Percentiles rank a stretch among this genome's conserved stretches.
Evolutionary conservation across 2,329 filamentous ascomycete genomes (phyloP).

Genomic region (Exophiala aquamarina): DNA sequence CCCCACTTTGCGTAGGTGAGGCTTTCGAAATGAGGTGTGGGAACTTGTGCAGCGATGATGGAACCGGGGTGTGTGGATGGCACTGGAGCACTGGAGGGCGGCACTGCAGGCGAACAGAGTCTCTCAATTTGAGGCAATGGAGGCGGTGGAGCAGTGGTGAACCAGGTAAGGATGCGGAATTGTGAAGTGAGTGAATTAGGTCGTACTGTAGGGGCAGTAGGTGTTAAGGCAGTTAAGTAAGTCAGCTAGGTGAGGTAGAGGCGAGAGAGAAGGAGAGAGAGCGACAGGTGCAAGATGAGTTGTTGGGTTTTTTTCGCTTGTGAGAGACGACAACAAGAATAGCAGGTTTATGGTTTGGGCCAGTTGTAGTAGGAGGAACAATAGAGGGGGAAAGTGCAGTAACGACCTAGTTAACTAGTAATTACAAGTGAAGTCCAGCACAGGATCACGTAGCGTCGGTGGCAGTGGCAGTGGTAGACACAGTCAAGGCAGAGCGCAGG

Average conservation of each 20-base stretch:
- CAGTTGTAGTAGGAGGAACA: background rate
- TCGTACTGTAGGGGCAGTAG: background rate
- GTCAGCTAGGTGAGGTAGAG: constrained; percentile 1
- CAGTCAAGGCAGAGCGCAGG: constrained; percentile 10
- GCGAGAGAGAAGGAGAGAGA: constrained; percentile 1
- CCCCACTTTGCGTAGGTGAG: constrained; percentile 29
- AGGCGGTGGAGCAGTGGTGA: background rate
- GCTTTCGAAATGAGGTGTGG: constrained; percentile 29
- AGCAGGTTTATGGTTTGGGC: background rate
- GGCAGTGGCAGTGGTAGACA: too few relatives aligned
- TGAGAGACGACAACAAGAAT: too few relatives aligned
- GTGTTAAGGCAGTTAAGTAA: background rate
- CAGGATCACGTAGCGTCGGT: too few relatives aligned
- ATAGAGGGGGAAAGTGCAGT: background rate
- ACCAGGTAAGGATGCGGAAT: background rate
- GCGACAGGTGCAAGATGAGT: background rate
- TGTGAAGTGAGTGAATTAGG: constrained; percentile 2
- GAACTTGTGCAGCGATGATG: constrained; percentile 25
- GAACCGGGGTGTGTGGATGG: constrained; percentile 18
- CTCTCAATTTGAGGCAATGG: background rate
- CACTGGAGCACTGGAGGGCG: constrained; percentile 1
- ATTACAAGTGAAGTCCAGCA: too few relatives aligned
- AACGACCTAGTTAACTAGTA: too few relatives aligned
- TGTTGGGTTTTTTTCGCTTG: too few relatives aligned
- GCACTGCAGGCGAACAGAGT: constrained; percentile 2